Conservation (phyloP, 768 basidiomycete genomes). For the Ramaria rubella region DNA sequence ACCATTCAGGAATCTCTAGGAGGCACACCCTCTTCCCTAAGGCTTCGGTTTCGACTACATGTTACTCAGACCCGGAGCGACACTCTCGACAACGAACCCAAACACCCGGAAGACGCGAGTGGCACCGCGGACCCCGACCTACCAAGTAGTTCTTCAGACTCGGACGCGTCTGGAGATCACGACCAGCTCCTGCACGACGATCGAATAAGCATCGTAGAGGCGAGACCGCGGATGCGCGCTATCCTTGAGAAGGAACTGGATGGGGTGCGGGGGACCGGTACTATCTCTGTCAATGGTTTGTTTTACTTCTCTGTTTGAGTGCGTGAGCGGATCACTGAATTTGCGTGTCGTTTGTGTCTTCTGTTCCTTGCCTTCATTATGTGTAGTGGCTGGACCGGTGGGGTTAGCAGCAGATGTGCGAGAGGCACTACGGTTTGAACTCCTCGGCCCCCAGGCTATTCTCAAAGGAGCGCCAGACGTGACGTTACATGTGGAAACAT, state of each 20-base stretch:
- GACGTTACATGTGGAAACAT: conserved; percentile 42
- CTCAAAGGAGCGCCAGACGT: conserved; percentile 36
- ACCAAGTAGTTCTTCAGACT: too few relatives aligned
- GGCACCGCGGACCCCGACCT: background rate
- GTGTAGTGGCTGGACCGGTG: conserved; percentile 40
- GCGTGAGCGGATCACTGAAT: too few relatives aligned
- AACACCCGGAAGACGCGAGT: background rate
- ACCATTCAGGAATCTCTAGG: conserved; percentile 32
- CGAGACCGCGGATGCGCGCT: conserved; percentile 37
- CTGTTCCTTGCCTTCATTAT: background rate
- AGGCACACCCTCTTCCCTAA: conserved; percentile 20
- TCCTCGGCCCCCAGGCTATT: conserved; percentile 7
- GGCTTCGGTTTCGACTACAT: conserved; percentile 38
- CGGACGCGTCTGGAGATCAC: too few relatives aligned
- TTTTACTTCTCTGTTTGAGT: too few relatives aligned
- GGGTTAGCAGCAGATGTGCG: conserved; percentile 35
- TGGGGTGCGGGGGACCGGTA: conserved; percentile 23
- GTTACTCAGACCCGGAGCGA: conserved; percentile 15
- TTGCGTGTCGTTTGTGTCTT: background rate
- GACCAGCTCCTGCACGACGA: background rate
- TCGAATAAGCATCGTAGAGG: conserved; percentile 31
- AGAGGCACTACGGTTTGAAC: conserved; percentile 27
- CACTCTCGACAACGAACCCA: background rate
- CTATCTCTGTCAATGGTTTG: conserved; percentile 41
- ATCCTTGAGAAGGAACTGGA: conserved; percentile 35